Conservation (phyloP, 2,329 filamentous ascomycete genomes). For the Alternaria postmessia region DNA sequence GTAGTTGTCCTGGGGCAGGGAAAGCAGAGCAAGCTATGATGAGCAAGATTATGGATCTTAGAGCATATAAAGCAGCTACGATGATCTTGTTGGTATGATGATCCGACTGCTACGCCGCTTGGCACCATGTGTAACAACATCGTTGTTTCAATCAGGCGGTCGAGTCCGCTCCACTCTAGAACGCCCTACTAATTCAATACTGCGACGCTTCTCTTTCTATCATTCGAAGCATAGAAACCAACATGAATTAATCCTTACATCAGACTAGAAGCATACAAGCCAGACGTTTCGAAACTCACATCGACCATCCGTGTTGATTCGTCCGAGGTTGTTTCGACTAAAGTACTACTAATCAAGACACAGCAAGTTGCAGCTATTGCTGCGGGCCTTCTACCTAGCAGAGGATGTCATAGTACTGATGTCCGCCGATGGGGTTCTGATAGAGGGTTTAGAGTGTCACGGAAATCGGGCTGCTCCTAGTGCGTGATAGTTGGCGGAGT, state of each 20-base stretch:
- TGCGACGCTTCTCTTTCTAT: no score
- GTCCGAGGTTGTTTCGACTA: neutral
- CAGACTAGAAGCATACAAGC: neutral
- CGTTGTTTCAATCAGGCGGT: no score
- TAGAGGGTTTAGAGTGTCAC: neutral
- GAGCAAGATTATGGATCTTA: neutral
- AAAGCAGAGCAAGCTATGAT: conserved; percentile 40
- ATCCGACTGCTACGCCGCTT: no score
- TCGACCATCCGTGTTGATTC: neutral
- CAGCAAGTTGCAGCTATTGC: neutral
- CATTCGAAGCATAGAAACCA: neutral
- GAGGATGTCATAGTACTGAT: no score
- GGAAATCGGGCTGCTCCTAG: neutral
- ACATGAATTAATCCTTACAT: neutral
- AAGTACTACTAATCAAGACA: neutral
- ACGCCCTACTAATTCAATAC: no score
- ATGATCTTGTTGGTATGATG: neutral
- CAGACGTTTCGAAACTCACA: neutral
- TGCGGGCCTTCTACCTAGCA: no score
- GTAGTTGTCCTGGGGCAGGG: conserved; percentile 65
- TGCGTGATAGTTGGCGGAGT: neutral
- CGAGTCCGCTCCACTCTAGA: no score
- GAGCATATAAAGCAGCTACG: neutral
- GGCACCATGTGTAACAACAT: no score
- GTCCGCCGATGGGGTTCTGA: no score